Percentiles rank a stretch among this genome's conserved stretches.
Evolutionary conservation across 1,284 basidiomycete species (phyloP).

Genomic region (Porogramme epimiltina): DNA sequence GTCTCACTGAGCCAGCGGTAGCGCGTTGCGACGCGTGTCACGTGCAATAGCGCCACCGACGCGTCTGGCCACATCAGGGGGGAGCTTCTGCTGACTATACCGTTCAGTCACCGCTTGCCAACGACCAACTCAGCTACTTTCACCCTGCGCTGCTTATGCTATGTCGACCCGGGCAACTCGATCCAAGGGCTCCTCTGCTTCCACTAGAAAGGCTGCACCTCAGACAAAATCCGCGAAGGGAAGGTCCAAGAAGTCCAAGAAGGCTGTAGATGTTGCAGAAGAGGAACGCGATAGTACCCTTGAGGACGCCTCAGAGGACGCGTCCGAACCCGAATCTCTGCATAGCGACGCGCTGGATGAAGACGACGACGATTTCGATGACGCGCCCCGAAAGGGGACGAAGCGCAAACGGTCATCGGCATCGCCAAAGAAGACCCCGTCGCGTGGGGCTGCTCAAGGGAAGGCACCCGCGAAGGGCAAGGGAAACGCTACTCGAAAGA

Average conservation of each 20-base stretch:
- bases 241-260: too few species aligned
- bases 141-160: too few species aligned
- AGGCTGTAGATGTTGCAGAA: neutral
- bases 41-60: too few species aligned
- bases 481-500: slow-evolving; percentile 24
- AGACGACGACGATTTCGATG: slow-evolving; percentile 16
- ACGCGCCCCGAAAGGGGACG: slow-evolving; percentile 25
- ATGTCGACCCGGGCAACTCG: too few species aligned
- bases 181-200: too few species aligned
- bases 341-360: slow-evolving; percentile 30
- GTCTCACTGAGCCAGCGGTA: too few species aligned
- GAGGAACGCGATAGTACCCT: neutral
- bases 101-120: too few species aligned
- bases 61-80: too few species aligned
- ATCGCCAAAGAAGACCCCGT: slow-evolving; percentile 2
- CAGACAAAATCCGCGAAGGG: neutral
- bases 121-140: neutral
- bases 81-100: too few species aligned
- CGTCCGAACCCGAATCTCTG: slow-evolving; percentile 14
- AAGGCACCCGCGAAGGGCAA: slow-evolving; percentile 11
- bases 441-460: neutral
- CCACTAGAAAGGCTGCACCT: neutral
- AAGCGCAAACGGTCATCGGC: slow-evolving; percentile 33
- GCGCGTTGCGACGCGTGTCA: too few species aligned
- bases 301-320: slow-evolving; percentile 3